Evolutionary conservation across 2,329 filamentous ascomycete genomes (phyloP), one percentile per base, ranked within the genome.

Genomic region (Microsporum canis): DNA sequence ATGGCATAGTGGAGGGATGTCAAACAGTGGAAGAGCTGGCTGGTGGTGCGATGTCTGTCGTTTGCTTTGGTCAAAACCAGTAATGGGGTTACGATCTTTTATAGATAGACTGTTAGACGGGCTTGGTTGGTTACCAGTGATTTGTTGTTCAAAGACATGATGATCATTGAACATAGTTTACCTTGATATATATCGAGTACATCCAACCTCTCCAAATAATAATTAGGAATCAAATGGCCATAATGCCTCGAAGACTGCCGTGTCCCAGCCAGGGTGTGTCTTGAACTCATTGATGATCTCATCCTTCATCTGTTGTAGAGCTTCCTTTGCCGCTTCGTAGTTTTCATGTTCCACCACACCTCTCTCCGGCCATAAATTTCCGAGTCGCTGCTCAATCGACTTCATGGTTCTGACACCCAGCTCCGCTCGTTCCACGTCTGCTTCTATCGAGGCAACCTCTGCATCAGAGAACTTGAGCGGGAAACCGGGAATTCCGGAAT

Each of bases 251-350:
- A 67, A 70, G 57, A 69, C 68, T 2, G 63, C 66, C 53, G 31
- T 70, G 60, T 70, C 67, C 64, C 69, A 63, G 5, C 68, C 67
- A 5, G 58, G 67, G n/a, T 68, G 65, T 43, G 66, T 66, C 56
- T 47, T 29, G 10, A 70, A 65, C 65, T 71, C 63, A 31, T 67
- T 63, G 57, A 70, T 60, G 55, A 71, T 65, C 59, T 62, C 63
- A 55, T n/a, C 33, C 61, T 68, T 71, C 34, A 68, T 57, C 63
- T 70, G 49, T 2, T 63, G 7, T 8, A 71, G 66, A 0, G 56
- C 56, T 36, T 33, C 39, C 56, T 53, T 64, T 29, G 49, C 57
- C 3, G 60, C 59, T 41, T 63, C 58, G 34, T 62, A 64, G 36
- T 57, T 56, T 36, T 64, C 61, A 41, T 60, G 33, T 8, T 56